Base-by-base conservation (phyloP, 2,329 filamentous ascomycete species). In the Verticillium tricorpus region DNA sequence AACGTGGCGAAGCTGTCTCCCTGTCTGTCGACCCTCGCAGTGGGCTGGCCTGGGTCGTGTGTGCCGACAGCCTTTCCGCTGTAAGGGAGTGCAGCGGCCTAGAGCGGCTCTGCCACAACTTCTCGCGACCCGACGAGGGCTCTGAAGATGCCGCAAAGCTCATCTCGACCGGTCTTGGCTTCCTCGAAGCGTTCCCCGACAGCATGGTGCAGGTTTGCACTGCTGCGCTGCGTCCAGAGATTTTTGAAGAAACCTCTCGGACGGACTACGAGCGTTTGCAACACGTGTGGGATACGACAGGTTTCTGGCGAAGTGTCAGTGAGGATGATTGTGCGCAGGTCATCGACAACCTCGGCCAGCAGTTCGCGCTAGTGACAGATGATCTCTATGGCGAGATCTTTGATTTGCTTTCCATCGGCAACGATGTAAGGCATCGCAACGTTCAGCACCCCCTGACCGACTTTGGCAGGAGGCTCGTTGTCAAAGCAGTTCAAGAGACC, bases 41-140 rank as follows among this genome's bases (percentile, higher is more conserved):
- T 11, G 88, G 89, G 58, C 84, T 93, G 78, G 85, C 92, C 1
- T 97, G 93, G 92, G 83, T 96, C 56, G 82, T 96, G 5, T 89
- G 92, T 69, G 88, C 93, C 1, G 93, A 97, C 74, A 87, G 89
- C 35, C 80, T 96, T 57, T 90, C 91, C 4, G 87, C 90, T 2
- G 83, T 98, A 59, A 84, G 94, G 64, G 86, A 89, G 69, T 96
- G 91, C 76, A 95, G 89, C 72, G 81, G 84, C 57, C 78, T 94
- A 17, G 95, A 99, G 74, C 79, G 87, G 5, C 81, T 96, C 12
- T 84, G 85, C 66, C 83, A 93, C 69, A 97, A 96, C 68, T 76
- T 82, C 0, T 71, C 77, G 1, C 70, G 75, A 0, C 79, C 86
- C 22, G 83, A 85, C 40, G 80, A 82, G 57, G 76, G 81, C 28